Evolutionary conservation across 176 grass and related monocot genomes (phyloP).

Genomic region (Rhipidocladum racemiflorum): DNA sequence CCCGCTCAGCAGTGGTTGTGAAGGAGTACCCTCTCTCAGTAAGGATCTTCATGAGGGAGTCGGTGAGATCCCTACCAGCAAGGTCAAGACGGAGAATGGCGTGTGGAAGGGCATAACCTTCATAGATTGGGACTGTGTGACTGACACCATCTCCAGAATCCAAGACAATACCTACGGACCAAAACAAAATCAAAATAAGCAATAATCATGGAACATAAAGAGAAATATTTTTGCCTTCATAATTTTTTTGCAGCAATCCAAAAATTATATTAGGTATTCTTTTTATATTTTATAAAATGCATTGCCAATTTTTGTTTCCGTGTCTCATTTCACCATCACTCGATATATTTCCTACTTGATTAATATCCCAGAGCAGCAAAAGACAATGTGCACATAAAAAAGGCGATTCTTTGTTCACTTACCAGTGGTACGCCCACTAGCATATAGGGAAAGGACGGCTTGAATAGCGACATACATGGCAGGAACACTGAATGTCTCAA

Average conservation of each 20-base stretch:
- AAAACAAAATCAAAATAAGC: slow-evolving; percentile 25
- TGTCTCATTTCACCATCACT: background rate
- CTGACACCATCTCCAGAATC: slow-evolving; percentile 89
- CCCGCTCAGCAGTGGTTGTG: slow-evolving; percentile 83
- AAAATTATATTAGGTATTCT: background rate
- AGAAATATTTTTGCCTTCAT: background rate
- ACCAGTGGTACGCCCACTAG: slow-evolving; percentile 88
- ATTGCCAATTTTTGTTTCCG: background rate
- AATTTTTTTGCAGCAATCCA: background rate
- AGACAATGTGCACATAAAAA: slow-evolving; percentile 8
- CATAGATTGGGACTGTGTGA: slow-evolving; percentile 85
- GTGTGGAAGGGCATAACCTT: slow-evolving; percentile 80
- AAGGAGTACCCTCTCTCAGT: slow-evolving; percentile 88
- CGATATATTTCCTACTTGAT: background rate
- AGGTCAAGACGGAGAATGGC: slow-evolving; percentile 90
- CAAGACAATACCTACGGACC: slow-evolving; percentile 65
- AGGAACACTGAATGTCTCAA: slow-evolving; percentile 79
- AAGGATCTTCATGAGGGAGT: slow-evolving; percentile 88
- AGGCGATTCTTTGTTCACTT: slow-evolving; percentile 26
- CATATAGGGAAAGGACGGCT: slow-evolving; percentile 78
- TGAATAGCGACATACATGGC: slow-evolving; percentile 93
- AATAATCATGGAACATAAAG: background rate
- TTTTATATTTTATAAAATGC: background rate
- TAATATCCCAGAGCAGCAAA: background rate
- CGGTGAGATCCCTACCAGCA: slow-evolving; percentile 82